These are phyloP conservation scores for Persicaria maculosa DNA, from an alignment of 148 eudicot genomes.

Conservation along the genomic window DNA sequence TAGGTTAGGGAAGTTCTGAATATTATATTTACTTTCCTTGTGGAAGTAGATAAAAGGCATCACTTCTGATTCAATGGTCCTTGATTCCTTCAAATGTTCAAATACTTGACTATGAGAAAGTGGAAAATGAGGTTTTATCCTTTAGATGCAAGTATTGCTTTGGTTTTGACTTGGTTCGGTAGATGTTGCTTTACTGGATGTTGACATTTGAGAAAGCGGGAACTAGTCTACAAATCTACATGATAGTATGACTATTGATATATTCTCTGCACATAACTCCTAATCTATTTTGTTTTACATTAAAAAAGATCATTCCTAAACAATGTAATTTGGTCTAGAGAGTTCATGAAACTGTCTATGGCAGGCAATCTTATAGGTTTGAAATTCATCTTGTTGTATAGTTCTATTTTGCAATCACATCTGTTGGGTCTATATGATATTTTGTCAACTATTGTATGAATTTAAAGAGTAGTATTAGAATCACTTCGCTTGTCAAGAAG, in stretches of 20 bases:
- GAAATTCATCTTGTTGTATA: not conserved
- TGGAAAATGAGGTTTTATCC: not conserved
- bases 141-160: not conserved
- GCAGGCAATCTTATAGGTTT: not conserved
- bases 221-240: not conserved
- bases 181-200: slow-evolving; percentile 1
- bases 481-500: not conserved
- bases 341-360: not conserved
- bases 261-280: not conserved
- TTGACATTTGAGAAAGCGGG: not conserved
- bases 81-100: not conserved
- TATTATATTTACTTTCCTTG: not conserved
- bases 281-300: not conserved
- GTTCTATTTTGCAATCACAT: not conserved
- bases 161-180: slow-evolving; percentile 9
- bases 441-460: not conserved
- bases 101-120: not conserved
- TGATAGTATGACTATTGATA: not conserved
- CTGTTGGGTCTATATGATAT: not conserved
- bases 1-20: not conserved
- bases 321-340: slow-evolving; percentile 2
- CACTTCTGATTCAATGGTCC: not conserved
- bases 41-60: not conserved
- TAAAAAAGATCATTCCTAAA: not conserved
- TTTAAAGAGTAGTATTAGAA: not conserved